Evolutionary conservation across 176 grass and related monocot genomes (phyloP).

Genomic region (Juncus effusus): DNA sequence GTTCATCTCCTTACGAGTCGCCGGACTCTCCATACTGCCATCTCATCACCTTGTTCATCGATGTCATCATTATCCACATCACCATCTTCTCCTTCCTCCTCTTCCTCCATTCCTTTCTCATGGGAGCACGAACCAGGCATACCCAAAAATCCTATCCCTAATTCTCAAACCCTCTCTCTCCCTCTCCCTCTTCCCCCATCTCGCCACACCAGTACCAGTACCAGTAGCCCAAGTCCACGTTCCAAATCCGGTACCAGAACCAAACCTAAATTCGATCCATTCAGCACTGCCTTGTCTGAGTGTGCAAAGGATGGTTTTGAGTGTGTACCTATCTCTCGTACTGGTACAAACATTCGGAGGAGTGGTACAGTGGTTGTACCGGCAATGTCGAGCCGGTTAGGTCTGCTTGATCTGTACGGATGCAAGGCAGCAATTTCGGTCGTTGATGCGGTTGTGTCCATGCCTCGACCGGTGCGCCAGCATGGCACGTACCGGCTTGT

Average conservation of each 20-base stretch:
- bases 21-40: constrained; percentile 32
- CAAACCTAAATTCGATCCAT: constrained; percentile 28
- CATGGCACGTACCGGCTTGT: constrained; percentile 1
- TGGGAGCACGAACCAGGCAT: constrained; percentile 93
- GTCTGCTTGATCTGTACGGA: constrained; percentile 50
- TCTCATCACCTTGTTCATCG: constrained; percentile 1
- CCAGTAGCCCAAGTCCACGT: background rate
- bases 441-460: constrained; percentile 44
- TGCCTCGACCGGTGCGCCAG: constrained; percentile 41
- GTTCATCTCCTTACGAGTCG: background rate
- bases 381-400: constrained; percentile 29
- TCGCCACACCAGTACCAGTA: constrained; percentile 24
- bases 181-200: constrained; percentile 27
- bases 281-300: constrained; percentile 42
- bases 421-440: constrained; percentile 60
- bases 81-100: constrained; percentile 23
- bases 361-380: constrained; percentile 21
- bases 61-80: constrained; percentile 33
- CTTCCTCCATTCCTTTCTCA: constrained; percentile 84
- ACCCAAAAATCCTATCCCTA: constrained; percentile 41
- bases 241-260: constrained; percentile 8
- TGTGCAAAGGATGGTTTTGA: constrained; percentile 36
- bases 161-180: background rate
- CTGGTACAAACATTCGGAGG: constrained; percentile 2
- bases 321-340: constrained; percentile 4